phyloP scores from a whole-genome alignment of 768 basidiomycete genomes.

The Rhizopogon vinicolor region DNA sequence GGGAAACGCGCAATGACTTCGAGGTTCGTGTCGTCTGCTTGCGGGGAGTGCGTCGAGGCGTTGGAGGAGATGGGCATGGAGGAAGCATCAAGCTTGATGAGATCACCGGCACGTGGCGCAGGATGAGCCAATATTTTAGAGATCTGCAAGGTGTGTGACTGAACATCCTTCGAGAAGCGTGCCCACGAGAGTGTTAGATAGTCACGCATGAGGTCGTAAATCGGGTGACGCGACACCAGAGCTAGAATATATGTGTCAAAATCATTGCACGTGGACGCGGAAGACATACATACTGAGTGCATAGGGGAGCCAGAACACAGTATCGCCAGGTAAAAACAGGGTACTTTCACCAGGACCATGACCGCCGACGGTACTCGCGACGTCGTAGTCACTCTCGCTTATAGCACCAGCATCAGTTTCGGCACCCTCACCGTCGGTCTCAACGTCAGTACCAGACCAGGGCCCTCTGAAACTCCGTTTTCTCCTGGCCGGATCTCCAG shows the following conservation, averaged over 20 bases:
- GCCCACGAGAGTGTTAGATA: slow-evolving; percentile 96
- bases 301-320: slow-evolving; percentile 94
- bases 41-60: slow-evolving; percentile 31
- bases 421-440: slow-evolving; percentile 74
- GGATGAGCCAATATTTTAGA: slow-evolving; percentile 85
- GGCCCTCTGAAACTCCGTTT: slow-evolving; percentile 62
- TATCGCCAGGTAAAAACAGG: slow-evolving; percentile 82
- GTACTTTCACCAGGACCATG: slow-evolving; percentile 87
- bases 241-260: slow-evolving; percentile 37
- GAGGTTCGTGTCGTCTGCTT: slow-evolving; percentile 42
- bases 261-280: slow-evolving; percentile 2
- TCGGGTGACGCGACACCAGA: slow-evolving; percentile 86
- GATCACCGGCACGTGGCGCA: slow-evolving; percentile 81
- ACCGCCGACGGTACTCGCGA: slow-evolving; percentile 67
- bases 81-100: slow-evolving; percentile 83
- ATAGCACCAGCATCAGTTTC: slow-evolving; percentile 67
- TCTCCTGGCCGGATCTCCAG: slow-evolving; percentile 51
- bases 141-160: slow-evolving; percentile 87
- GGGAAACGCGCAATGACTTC: slow-evolving; percentile 90
- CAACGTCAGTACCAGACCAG: slow-evolving; percentile 62
- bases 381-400: slow-evolving; percentile 85
- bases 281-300: slow-evolving; percentile 63
- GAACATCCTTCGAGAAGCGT: slow-evolving; percentile 89
- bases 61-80: slow-evolving; percentile 47
- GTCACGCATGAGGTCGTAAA: slow-evolving; percentile 94